Evolutionary conservation across 1,284 basidiomycete species (phyloP), one percentile per base, ranked within the genome.

Genomic region (Heterobasidion occidentale): DNA sequence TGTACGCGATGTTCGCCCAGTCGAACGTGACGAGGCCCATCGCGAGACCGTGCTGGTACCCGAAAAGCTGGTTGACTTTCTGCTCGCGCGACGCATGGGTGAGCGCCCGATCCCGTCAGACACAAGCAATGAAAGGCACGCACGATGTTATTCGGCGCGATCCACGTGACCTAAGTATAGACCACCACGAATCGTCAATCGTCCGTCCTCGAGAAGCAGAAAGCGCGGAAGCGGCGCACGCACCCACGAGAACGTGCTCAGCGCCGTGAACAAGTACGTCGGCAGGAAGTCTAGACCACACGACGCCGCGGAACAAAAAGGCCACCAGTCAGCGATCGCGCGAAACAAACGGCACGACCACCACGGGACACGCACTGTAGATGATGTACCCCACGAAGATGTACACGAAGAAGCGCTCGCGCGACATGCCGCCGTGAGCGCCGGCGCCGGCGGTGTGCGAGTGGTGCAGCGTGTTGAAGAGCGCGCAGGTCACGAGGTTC

Each of bases 61-160:
- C 91, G 64, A 94, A 94, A 57, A 95, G 74, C 65, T 92, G 82
- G 66, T 84, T 85, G 59, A 86, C 38, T 42, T 42, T 42, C 72
- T 46, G 71, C 72, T 20, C 42, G 42, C n/a, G 27, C 27, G 27
- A 27, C 27, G 27, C 27, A 27, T 27, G 27, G 8, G 51, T 52
- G 51, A 9, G 36, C 12, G 14, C 20, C 15, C 20, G 36, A n/a
- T 52, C 48, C 7, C 27, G 27, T 3, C 2, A 2, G 27, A 27
- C 27, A 27, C 27, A 27, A 27, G 3, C 3, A 3, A 27, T 52
- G 9, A 17, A 27, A n/a, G 4, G 9, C 17, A 53, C 52, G 34
- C 36, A 53, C 52, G 46, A 79, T 60, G 61, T 86, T 85, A 58
- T 94, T 81, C 0, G 91, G 91, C 3, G 71, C 78, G 59, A 88